phyloP scores from a whole-genome alignment of 805 yeast genomes.

The Sugiyamaella valdiviana region DNA sequence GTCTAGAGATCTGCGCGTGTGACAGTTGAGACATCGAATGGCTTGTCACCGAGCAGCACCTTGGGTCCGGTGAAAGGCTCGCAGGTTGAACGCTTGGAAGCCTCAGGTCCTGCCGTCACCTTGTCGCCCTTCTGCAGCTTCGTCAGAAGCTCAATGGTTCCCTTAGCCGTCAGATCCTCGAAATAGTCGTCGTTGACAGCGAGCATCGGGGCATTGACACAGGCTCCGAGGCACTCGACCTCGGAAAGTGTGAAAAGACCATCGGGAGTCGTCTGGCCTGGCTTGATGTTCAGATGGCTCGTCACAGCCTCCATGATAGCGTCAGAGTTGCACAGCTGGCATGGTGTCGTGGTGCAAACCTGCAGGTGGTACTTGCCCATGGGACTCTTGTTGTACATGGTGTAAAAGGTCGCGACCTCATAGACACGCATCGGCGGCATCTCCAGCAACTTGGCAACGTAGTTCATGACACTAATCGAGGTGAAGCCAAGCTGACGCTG shows the following conservation, averaged over 20 bases:
- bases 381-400: slow-evolving; percentile 83
- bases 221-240: slow-evolving; percentile 88
- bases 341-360: slow-evolving; percentile 85
- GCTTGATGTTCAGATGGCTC: slow-evolving; percentile 53
- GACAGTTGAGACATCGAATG: slow-evolving; percentile 60
- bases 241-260: slow-evolving; percentile 74
- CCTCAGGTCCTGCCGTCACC: slow-evolving; percentile 62
- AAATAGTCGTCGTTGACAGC: slow-evolving; percentile 77
- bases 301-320: slow-evolving; percentile 67
- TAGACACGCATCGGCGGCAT: slow-evolving; percentile 94
- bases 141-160: slow-evolving; percentile 53
- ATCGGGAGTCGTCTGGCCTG: slow-evolving; percentile 74
- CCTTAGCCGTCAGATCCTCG: slow-evolving; percentile 73
- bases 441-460: slow-evolving; percentile 75
- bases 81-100: slow-evolving; percentile 57
- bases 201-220: slow-evolving; percentile 86
- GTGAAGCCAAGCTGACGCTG: slow-evolving; percentile 85
- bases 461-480: slow-evolving; percentile 81
- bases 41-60: slow-evolving; percentile 52
- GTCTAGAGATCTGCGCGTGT: slow-evolving; percentile 64
- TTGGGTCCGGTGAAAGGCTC: slow-evolving; percentile 73
- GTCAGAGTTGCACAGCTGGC: slow-evolving; percentile 79
- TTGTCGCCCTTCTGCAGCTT: slow-evolving; percentile 58
- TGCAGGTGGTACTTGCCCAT: slow-evolving; percentile 81
- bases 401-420: slow-evolving; percentile 87